Percentiles rank a stretch among this genome's conserved stretches.
Conservation (phyloP, 2,329 filamentous ascomycete genomes). For the Phyllosticta citribraziliensis region DNA sequence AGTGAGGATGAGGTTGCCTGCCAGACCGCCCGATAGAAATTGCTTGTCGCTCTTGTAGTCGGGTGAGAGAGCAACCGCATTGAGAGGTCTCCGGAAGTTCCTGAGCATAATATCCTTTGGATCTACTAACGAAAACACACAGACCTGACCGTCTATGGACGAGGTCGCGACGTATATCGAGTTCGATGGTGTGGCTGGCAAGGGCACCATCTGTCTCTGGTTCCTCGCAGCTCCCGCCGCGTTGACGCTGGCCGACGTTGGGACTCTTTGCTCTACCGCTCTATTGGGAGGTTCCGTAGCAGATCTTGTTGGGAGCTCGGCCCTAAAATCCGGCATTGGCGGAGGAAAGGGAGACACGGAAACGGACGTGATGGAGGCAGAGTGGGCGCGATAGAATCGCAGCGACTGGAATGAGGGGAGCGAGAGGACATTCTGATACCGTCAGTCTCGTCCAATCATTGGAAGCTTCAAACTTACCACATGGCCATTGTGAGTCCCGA, state of each 20-base stretch:
- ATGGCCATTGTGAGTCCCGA: slow-evolving; percentile 93
- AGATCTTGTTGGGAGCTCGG: slow-evolving; percentile 13
- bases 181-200: slow-evolving; percentile 73
- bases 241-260: slow-evolving; percentile 14
- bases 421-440: slow-evolving; percentile 66
- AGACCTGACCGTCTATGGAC: slow-evolving; percentile 92
- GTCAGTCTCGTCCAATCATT: not conserved
- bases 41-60: slow-evolving; percentile 84
- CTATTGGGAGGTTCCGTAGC: slow-evolving; percentile 28
- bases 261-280: slow-evolving; percentile 12
- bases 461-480: slow-evolving; percentile 55
- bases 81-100: slow-evolving; percentile 88
- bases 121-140: slow-evolving; percentile 78
- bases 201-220: slow-evolving; percentile 47
- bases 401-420: slow-evolving; percentile 72
- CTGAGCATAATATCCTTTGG: slow-evolving; percentile 81
- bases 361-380: slow-evolving; percentile 78
- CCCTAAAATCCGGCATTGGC: slow-evolving; percentile 35
- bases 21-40: slow-evolving; percentile 83
- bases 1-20: slow-evolving; percentile 80
- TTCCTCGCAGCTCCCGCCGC: slow-evolving; percentile 40
- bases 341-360: slow-evolving; percentile 82
- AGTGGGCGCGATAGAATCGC: slow-evolving; percentile 84
- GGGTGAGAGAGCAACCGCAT: slow-evolving; percentile 86
- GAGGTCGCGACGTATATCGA: slow-evolving; percentile 89